These are phyloP conservation scores for Magnaporthiopsis rhizophila DNA, from an alignment of 2,329 filamentous ascomycete species.

Conservation along the genomic window DNA sequence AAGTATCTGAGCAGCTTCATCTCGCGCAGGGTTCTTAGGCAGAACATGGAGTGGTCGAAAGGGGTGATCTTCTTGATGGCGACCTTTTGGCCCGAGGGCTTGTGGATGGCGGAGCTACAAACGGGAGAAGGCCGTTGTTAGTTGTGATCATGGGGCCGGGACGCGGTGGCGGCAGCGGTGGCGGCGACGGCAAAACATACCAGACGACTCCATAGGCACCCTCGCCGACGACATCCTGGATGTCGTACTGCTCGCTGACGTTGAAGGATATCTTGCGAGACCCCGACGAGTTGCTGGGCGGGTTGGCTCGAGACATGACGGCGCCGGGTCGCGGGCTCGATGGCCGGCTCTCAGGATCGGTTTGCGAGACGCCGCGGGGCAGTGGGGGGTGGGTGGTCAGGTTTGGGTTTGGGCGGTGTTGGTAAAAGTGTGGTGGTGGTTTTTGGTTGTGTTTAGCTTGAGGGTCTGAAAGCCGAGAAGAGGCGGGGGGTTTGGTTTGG, in stretches of 20 bases:
- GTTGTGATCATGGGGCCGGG: background rate
- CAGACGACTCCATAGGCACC: constrained; percentile 98
- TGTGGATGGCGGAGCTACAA: constrained; percentile 86
- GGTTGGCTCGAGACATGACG: constrained; percentile 48
- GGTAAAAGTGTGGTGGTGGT: background rate
- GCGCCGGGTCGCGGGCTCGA: constrained; percentile 3
- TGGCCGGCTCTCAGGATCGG: constrained; percentile 1
- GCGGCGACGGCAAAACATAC: constrained; percentile 47
- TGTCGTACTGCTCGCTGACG: constrained; percentile 98
- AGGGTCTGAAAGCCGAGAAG: no score
- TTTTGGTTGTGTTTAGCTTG: background rate
- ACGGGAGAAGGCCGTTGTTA: background rate
- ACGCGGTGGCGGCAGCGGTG: background rate
- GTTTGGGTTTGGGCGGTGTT: background rate
- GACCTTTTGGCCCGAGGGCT: constrained; percentile 95
- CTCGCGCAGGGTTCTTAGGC: constrained; percentile 88
- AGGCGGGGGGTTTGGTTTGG: no score
- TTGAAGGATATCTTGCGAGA: constrained; percentile 99
- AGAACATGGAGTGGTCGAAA: constrained; percentile 99
- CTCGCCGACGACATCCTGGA: constrained; percentile 98
- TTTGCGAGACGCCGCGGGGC: constrained; percentile 1
- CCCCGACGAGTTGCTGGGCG: constrained; percentile 47
- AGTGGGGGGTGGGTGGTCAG: background rate
- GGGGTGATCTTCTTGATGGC: constrained; percentile 99
- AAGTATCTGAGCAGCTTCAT: constrained; percentile 99